Conservation (phyloP, 345 rosid genomes). For the Microcos paniculata region DNA sequence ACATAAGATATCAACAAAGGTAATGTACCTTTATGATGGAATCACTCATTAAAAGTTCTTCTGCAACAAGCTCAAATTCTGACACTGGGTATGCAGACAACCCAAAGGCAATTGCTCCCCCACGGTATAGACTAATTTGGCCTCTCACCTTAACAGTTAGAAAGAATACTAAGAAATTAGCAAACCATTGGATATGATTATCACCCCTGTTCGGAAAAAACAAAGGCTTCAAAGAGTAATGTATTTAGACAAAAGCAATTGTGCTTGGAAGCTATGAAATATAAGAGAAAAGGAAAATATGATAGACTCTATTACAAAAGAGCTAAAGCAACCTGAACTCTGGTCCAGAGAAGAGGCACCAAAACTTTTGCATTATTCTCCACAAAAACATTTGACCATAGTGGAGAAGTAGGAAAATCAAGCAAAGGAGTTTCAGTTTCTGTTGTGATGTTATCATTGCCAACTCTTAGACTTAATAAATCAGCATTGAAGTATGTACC, state of each 20-base stretch:
- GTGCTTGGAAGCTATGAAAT: neutral
- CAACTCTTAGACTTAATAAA: constrained; percentile 78
- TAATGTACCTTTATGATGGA: constrained; percentile 81
- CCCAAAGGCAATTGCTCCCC: constrained; percentile 89
- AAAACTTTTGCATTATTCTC: constrained; percentile 90
- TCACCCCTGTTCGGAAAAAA: neutral
- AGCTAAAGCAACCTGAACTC: constrained; percentile 76
- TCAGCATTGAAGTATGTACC: constrained; percentile 92
- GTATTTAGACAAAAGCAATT: neutral
- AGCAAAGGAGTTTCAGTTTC: constrained; percentile 96
- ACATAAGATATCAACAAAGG: constrained; percentile 19
- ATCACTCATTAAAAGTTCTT: constrained; percentile 96
- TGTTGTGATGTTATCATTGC: constrained; percentile 79
- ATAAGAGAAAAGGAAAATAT: neutral
- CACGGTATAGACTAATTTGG: constrained; percentile 79
- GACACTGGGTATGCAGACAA: constrained; percentile 80
- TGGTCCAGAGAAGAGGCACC: constrained; percentile 93
- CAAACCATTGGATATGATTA: constrained; percentile 6
- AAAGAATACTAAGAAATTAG: constrained; percentile 11
- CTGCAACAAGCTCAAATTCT: constrained; percentile 97
- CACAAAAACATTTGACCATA: constrained; percentile 90
- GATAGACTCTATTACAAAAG: constrained; percentile 17
- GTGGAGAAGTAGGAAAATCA: constrained; percentile 76
- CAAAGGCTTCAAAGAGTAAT: constrained; percentile 3
- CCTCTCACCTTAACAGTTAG: constrained; percentile 80